phyloP scores from a whole-genome alignment of 345 rosid species.

The Euphorbia tirucalli region DNA sequence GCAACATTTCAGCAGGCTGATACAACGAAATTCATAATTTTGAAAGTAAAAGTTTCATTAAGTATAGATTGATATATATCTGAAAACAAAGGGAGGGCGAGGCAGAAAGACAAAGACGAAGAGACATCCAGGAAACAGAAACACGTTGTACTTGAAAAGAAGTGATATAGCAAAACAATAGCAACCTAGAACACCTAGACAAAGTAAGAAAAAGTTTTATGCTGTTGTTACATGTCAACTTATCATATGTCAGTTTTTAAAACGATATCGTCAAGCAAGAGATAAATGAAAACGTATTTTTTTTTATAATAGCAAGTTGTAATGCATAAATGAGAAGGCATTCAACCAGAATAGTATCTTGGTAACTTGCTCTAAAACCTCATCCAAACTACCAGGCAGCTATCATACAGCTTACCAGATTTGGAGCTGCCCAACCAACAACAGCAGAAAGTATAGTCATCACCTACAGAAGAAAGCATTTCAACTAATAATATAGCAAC shows the following conservation, averaged over 20 bases:
- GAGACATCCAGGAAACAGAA: background rate
- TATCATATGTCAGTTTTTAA: background rate
- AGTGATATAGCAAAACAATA: background rate
- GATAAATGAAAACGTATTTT: background rate
- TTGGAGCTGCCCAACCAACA: conserved; percentile 95
- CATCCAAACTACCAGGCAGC: conserved; percentile 11
- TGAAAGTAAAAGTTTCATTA: background rate
- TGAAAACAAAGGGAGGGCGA: background rate
- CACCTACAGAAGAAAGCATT: conserved; percentile 44
- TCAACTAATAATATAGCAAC: background rate
- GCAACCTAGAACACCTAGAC: background rate
- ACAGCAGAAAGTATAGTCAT: conserved; percentile 86
- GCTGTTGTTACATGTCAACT: background rate
- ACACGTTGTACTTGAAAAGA: background rate
- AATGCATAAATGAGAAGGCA: background rate
- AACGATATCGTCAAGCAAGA: background rate
- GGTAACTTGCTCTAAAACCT: background rate
- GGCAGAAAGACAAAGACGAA: too few relatives aligned
- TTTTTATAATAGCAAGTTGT: background rate
- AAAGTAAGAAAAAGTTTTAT: background rate
- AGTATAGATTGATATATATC: background rate
- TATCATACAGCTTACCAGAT: conserved; percentile 58
- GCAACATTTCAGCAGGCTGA: background rate
- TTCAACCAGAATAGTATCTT: background rate
- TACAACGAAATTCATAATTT: background rate